Evolutionary conservation across 495 filamentous ascomycete genomes (phyloP).

Genomic region (Trichoderma virens): DNA sequence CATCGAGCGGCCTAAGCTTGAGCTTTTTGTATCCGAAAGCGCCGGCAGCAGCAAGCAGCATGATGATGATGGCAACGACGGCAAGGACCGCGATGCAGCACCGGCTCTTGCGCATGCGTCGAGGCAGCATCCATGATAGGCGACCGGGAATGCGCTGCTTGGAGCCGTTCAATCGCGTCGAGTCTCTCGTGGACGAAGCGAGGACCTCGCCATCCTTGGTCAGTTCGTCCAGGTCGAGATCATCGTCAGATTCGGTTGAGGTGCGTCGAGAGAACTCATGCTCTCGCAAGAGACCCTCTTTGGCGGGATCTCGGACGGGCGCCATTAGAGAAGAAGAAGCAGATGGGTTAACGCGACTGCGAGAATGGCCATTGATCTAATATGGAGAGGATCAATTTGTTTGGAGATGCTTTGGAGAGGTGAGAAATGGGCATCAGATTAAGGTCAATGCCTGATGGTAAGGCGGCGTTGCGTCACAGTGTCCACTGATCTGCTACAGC

Average conservation of each 20-base stretch:
- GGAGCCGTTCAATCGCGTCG: constrained; percentile 8
- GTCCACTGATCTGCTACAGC: too few relatives aligned
- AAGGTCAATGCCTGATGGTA: background rate
- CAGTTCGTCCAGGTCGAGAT: constrained; percentile 36
- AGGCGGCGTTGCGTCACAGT: background rate
- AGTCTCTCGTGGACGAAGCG: background rate
- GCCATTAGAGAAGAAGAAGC: background rate
- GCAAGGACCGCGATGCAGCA: constrained; percentile 14
- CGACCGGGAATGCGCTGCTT: constrained; percentile 14
- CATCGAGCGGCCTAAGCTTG: constrained; percentile 36
- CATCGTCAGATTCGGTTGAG: constrained; percentile 26
- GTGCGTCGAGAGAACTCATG: background rate
- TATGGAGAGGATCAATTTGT: background rate
- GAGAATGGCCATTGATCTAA: background rate
- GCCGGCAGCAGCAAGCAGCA: constrained; percentile 29
- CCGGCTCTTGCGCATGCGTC: constrained; percentile 17
- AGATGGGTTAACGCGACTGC: background rate
- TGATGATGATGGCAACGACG: constrained; percentile 20
- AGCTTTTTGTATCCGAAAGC: constrained; percentile 36
- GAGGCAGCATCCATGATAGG: constrained; percentile 15
- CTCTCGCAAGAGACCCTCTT: constrained; percentile 6
- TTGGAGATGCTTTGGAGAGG: background rate
- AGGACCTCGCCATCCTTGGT: constrained; percentile 14
- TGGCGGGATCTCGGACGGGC: background rate
- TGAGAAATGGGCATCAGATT: background rate